These are phyloP conservation scores for Linnemannia elongata DNA, from an alignment of 192 early-diverging fungal genomes.

Conservation along the genomic window DNA sequence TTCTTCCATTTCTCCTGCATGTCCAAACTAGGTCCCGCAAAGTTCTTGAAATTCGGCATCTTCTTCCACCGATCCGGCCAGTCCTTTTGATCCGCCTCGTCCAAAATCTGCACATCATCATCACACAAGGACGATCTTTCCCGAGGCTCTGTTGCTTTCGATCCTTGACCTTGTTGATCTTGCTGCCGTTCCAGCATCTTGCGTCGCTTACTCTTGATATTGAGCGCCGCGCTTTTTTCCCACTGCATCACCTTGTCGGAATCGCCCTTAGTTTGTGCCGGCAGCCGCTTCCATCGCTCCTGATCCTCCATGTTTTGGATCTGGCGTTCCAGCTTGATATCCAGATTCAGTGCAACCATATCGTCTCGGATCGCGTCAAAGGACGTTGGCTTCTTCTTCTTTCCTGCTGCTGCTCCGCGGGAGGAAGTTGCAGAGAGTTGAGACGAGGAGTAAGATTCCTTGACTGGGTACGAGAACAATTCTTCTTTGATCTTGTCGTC, in stretches of 20 bases:
- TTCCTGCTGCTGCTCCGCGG: neutral
- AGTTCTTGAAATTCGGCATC: slow-evolving; percentile 36
- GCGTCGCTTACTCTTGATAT: slow-evolving; percentile 34
- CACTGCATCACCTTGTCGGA: slow-evolving; percentile 38
- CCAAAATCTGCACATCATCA: neutral
- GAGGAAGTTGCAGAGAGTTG: neutral
- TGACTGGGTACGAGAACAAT: neutral
- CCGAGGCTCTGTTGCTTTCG: neutral
- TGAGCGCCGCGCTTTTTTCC: slow-evolving; percentile 11
- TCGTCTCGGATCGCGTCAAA: slow-evolving; percentile 43
- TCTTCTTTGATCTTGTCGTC: neutral
- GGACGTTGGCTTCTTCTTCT: slow-evolving; percentile 12
- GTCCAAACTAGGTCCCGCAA: neutral
- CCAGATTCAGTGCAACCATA: slow-evolving; percentile 37
- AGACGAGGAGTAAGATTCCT: neutral
- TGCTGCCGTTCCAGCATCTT: slow-evolving; percentile 11
- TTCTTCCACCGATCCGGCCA: slow-evolving; percentile 53
- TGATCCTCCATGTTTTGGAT: slow-evolving; percentile 34
- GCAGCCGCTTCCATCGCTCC: slow-evolving; percentile 12
- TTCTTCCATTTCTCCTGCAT: slow-evolving; percentile 44
- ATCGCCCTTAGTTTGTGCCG: neutral
- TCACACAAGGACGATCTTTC: neutral
- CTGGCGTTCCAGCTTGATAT: slow-evolving; percentile 41
- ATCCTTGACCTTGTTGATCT: neutral
- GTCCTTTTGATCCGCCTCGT: slow-evolving; percentile 27